phyloP scores from a whole-genome alignment of 192 early-diverging fungal genomes.

The Cladochytrium replicatum region DNA sequence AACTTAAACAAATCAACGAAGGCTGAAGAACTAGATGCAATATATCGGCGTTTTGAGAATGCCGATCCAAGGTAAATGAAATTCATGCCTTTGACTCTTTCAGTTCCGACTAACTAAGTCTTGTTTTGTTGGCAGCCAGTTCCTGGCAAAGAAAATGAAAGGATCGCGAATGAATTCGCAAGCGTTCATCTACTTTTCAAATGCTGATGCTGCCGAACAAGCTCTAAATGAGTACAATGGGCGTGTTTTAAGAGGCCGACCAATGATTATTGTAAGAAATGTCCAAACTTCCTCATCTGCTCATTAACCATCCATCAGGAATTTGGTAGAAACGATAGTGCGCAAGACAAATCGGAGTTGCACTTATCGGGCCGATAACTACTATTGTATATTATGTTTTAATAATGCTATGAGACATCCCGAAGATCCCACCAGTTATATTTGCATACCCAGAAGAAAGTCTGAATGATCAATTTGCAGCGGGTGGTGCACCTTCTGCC shows the following conservation, averaged over 20 bases:
- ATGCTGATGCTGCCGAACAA: constrained; percentile 9
- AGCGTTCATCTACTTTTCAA: constrained; percentile 32
- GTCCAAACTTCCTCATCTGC: too few species aligned
- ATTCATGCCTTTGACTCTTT: not conserved
- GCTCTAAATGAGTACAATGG: constrained; percentile 27
- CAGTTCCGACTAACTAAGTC: not conserved
- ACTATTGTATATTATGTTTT: too few species aligned
- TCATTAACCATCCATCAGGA: too few species aligned
- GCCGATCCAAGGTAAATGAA: not conserved
- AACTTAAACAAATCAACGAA: constrained; percentile 29
- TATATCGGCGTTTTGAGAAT: constrained; percentile 24
- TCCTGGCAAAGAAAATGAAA: constrained; percentile 15
- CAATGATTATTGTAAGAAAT: constrained; percentile 41
- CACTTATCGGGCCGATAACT: too few species aligned
- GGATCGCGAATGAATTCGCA: constrained; percentile 33
- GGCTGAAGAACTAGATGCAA: constrained; percentile 12
- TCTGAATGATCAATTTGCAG: too few species aligned
- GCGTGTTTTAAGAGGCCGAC: constrained; percentile 28
- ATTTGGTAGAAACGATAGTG: too few species aligned
- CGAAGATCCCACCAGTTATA: too few species aligned
- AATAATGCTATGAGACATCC: too few species aligned
- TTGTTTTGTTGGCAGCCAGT: not conserved
- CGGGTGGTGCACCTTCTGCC: constrained; percentile 13
- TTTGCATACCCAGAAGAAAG: too few species aligned
- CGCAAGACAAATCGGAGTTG: too few species aligned